A percentile compares a stretch with the other conserved stretches of the same genome.
These are phyloP conservation scores for Sporothrix phasma DNA, from an alignment of 2,329 filamentous ascomycete species.

Conservation along the genomic window DNA sequence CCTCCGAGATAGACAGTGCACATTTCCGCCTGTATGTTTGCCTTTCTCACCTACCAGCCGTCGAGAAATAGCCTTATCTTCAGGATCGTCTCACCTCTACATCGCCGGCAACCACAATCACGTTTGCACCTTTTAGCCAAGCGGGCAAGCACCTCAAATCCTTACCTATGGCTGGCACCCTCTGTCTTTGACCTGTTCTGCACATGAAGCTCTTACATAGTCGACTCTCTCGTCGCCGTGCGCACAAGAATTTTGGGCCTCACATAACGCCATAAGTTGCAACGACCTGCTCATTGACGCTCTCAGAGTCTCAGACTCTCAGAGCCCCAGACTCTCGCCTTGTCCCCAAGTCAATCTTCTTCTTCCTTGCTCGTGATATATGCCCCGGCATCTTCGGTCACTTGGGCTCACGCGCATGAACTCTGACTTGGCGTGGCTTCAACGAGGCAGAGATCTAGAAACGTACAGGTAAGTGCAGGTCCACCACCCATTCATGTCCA, in stretches of 20 bases:
- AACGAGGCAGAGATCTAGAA: background rate
- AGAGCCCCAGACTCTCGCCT: background rate
- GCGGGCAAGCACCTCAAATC: background rate
- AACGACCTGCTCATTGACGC: background rate
- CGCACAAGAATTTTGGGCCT: background rate
- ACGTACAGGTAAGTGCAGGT: background rate
- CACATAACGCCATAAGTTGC: background rate
- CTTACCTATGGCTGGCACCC: background rate
- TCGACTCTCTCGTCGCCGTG: background rate
- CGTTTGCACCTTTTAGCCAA: background rate
- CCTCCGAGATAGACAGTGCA: background rate
- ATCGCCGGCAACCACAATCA: background rate
- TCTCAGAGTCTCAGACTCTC: background rate
- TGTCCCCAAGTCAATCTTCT: background rate
- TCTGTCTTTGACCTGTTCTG: background rate
- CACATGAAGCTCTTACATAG: background rate
- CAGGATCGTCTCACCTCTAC: background rate
- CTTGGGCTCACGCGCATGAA: background rate
- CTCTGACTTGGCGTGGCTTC: background rate
- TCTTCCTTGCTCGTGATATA: background rate
- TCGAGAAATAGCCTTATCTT: background rate
- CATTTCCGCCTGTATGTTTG: background rate
- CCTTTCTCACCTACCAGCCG: background rate
- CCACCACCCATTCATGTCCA: background rate
- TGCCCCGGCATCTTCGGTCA: background rate